A percentile compares a stretch with the other conserved stretches of the same genome.
Conservation (phyloP, 768 basidiomycete species). For the Glaciozyma martinii region DNA sequence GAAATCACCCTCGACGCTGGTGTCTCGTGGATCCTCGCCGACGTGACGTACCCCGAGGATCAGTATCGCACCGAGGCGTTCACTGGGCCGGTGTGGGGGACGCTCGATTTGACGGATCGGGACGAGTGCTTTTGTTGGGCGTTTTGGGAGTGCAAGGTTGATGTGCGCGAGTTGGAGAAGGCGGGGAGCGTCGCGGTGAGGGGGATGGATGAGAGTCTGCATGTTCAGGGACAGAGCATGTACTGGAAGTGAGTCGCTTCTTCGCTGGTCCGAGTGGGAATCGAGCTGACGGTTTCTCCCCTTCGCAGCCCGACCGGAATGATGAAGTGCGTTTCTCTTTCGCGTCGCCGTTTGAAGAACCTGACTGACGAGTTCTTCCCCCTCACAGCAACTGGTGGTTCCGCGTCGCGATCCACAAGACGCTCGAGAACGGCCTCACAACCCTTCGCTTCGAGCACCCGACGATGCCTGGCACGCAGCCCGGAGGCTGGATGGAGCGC, state of each 20-base stretch:
- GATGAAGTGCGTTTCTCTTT: slow-evolving; percentile 45
- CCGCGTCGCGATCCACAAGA: slow-evolving; percentile 47
- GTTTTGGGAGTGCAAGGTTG: slow-evolving; percentile 49
- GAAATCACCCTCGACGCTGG: slow-evolving; percentile 55
- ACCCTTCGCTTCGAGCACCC: slow-evolving; percentile 53
- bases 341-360: background rate
- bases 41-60: slow-evolving; percentile 50
- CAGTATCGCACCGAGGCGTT: slow-evolving; percentile 40
- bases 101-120: slow-evolving; percentile 46
- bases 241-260: slow-evolving; percentile 35
- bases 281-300: slow-evolving; percentile 4
- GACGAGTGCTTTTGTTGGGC: slow-evolving; percentile 55
- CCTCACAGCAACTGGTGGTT: slow-evolving; percentile 47
- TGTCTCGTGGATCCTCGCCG: slow-evolving; percentile 46
- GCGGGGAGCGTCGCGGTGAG: slow-evolving; percentile 47
- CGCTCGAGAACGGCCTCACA: slow-evolving; percentile 25
- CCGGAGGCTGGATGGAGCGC: slow-evolving; percentile 58
- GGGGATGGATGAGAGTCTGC: slow-evolving; percentile 51
- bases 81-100: slow-evolving; percentile 46
- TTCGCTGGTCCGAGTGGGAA: background rate
- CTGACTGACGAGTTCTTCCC: background rate
- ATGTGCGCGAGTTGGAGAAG: slow-evolving; percentile 39
- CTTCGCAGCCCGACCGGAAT: slow-evolving; percentile 53
- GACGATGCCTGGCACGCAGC: slow-evolving; percentile 46
- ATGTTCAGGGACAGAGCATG: slow-evolving; percentile 51